Base-by-base conservation (phyloP, 2,329 filamentous ascomycete genomes). In the Aspergillus sp. region DNA sequence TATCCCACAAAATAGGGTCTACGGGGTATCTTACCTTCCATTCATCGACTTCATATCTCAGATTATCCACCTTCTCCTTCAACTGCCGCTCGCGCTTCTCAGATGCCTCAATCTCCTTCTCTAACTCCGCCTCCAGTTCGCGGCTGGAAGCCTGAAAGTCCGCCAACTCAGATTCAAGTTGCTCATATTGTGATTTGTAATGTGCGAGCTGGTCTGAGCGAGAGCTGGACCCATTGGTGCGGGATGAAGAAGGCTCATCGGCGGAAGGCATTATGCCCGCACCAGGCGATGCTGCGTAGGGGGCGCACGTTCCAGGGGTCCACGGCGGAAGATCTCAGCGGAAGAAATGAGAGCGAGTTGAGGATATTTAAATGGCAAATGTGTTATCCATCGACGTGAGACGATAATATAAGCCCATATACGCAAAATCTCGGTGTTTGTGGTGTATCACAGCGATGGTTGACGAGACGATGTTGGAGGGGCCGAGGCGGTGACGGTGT, bases 151-250 rank as follows among this genome's bases (percentile, higher is more conserved):
- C 85, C 74, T 97, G 92, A 76, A 99, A 99, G 72, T 99, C 95
- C 65, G 91, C 87, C 64, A 99, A 87, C 78, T 99, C 95, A 57
- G 88, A 84, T 79, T 97, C 95, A 43, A 99, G 85, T 75, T 92
- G 88, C 79, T 96, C 93, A 81, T 98, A 98, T 77, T 98, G 94
- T 57, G 88, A 81, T 83, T 99, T 99, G 86, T 98, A 99, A 86
- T 95, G 97, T 61, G 89, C 85, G 56, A 99, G 84, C 64, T 93
- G 90, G 73, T 95, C 91, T 73, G 93, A 89, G 49, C 77, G 68
- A 9, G 78, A 77, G 41, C 75, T 74, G 52, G 74, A 74, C 25
- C 75, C 72, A 56, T 74, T 77, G 60, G 75, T 75, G 61, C 75
- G 75, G 56, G 78, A 78, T 52, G 77, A 75, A 56, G 75, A 68